Evolutionary conservation across 164 flowering plant genomes (phyloP).

Genomic region (Vitis cinerea): DNA sequence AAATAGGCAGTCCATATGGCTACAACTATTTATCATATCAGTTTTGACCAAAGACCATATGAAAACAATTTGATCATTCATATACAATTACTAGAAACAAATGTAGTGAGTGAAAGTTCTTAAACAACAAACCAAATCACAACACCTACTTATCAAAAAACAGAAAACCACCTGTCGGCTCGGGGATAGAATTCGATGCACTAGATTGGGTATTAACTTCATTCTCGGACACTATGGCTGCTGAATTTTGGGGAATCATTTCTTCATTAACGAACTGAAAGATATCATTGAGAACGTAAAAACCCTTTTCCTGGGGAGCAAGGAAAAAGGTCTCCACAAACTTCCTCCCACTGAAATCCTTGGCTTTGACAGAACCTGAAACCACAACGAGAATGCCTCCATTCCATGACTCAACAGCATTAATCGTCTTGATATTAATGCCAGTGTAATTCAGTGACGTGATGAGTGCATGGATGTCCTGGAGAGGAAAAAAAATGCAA

Average conservation of each 20-base stretch:
- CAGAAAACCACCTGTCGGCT: slow-evolving; percentile 52
- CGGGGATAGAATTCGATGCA: slow-evolving; percentile 46
- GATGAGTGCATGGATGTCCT: slow-evolving; percentile 77
- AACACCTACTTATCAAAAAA: background rate
- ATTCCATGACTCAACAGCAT: slow-evolving; percentile 80
- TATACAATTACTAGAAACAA: background rate
- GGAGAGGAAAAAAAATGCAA: slow-evolving; percentile 22
- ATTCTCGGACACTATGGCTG: slow-evolving; percentile 35
- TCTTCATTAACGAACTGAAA: slow-evolving; percentile 78
- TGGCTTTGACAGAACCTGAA: slow-evolving; percentile 67
- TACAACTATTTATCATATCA: too few species aligned
- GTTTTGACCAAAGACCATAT: too few species aligned
- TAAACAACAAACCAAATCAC: background rate
- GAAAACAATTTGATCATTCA: too few species aligned
- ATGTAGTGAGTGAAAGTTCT: background rate
- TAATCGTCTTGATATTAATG: slow-evolving; percentile 75
- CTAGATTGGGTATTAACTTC: slow-evolving; percentile 38
- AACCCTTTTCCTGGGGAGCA: slow-evolving; percentile 96
- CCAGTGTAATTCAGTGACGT: slow-evolving; percentile 67
- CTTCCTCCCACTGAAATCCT: slow-evolving; percentile 51
- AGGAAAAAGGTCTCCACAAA: slow-evolving; percentile 88
- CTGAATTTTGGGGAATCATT: slow-evolving; percentile 42
- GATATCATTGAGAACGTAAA: slow-evolving; percentile 85
- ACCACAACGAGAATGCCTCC: slow-evolving; percentile 84
- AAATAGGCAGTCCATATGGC: too few species aligned